Conservation (phyloP, 495 filamentous ascomycete genomes). For the Penicillium coffeae region DNA sequence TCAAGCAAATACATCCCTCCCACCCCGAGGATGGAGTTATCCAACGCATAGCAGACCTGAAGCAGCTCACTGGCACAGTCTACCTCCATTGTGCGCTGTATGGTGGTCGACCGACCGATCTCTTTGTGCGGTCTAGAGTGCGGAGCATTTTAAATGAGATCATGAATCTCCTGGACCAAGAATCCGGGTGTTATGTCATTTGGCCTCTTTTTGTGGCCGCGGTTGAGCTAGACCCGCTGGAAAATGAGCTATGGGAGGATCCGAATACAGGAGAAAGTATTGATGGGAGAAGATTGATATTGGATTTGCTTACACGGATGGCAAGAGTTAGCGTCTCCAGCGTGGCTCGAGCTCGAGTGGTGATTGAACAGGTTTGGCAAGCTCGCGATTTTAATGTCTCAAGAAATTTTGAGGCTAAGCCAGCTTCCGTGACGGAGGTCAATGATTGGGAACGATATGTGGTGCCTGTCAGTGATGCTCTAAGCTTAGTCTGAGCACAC, state of each 20-base stretch:
- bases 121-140: background rate
- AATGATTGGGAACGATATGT: slow-evolving; percentile 15
- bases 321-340: slow-evolving; percentile 13
- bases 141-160: slow-evolving; percentile 7
- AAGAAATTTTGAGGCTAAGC: background rate
- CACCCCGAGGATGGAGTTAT: slow-evolving; percentile 6
- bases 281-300: slow-evolving; percentile 7
- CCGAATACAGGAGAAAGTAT: background rate
- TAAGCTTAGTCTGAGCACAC: slow-evolving; percentile 7
- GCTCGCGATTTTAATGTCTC: slow-evolving; percentile 6
- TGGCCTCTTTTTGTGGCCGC: slow-evolving; percentile 22
- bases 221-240: slow-evolving; percentile 17
- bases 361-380: slow-evolving; percentile 18
- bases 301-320: slow-evolving; percentile 8
- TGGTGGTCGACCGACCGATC: slow-evolving; percentile 8
- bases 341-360: slow-evolving; percentile 11
- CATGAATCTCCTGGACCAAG: slow-evolving; percentile 1
- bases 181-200: slow-evolving; percentile 4
- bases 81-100: slow-evolving; percentile 19
- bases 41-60: slow-evolving; percentile 10
- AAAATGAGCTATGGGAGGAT: slow-evolving; percentile 8
- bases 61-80: slow-evolving; percentile 8
- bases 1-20: background rate
- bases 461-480: slow-evolving; percentile 11
- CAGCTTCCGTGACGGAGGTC: background rate